phyloP scores from a whole-genome alignment of 768 basidiomycete genomes.

The Leccinum incarnatum region DNA sequence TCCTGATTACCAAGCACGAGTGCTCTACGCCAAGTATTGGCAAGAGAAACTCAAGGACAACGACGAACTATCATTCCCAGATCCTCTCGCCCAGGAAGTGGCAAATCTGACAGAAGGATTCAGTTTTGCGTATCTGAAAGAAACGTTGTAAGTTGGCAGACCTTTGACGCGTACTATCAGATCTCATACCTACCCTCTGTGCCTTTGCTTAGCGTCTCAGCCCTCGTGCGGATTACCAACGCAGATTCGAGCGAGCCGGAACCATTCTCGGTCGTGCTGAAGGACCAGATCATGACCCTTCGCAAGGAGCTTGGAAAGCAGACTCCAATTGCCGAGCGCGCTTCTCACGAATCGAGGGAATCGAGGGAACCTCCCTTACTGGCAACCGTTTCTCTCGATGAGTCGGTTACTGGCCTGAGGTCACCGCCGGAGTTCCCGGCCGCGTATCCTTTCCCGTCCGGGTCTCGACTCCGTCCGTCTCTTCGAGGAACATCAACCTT shows the following conservation, averaged over 20 bases:
- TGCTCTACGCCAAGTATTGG: constrained; percentile 75
- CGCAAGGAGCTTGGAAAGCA: constrained; percentile 63
- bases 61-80: constrained; percentile 62
- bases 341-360: constrained; percentile 1
- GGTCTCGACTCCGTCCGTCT: neutral
- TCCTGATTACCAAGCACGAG: constrained; percentile 62
- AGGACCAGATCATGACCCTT: constrained; percentile 58
- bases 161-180: neutral
- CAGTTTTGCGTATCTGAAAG: constrained; percentile 87
- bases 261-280: constrained; percentile 50
- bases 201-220: constrained; percentile 53
- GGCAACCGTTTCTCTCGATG: neutral
- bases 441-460: neutral
- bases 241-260: constrained; percentile 48
- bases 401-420: neutral
- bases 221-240: constrained; percentile 63
- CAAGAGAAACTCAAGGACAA: constrained; percentile 69
- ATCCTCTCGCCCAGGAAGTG: constrained; percentile 56
- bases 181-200: neutral
- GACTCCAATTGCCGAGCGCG: neutral
- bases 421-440: neutral
- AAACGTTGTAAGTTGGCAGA: constrained; percentile 67
- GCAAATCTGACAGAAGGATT: constrained; percentile 62
- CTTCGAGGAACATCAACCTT: neutral
- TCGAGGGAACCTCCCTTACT: neutral